Conservation (phyloP, 192 early-diverging fungal species). For the Gigaspora rosea region DNA sequence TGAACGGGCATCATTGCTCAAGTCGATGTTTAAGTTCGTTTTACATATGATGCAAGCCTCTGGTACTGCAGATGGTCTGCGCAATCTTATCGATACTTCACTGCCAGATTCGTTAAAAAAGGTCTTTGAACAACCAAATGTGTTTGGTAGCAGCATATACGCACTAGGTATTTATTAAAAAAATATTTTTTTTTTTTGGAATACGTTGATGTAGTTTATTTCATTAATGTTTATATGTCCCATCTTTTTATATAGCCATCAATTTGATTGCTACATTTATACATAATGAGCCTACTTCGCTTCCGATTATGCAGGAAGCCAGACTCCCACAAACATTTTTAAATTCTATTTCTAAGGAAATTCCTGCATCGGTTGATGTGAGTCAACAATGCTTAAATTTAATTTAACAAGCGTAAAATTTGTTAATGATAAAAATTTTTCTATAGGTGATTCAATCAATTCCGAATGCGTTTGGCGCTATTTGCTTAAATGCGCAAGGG, state of each 20-base stretch:
- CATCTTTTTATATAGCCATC: constrained; percentile 63
- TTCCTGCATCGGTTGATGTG: constrained; percentile 83
- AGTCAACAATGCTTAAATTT: constrained; percentile 34
- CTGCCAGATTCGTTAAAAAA: constrained; percentile 73
- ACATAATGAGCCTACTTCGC: constrained; percentile 96
- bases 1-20: constrained; percentile 74
- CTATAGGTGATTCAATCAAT: constrained; percentile 66
- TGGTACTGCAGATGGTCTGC: constrained; percentile 84
- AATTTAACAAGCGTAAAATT: not conserved
- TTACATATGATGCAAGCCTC: constrained; percentile 94
- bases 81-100: constrained; percentile 91
- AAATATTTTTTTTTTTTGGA: not conserved
- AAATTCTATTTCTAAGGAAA: constrained; percentile 60
- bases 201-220: not conserved
- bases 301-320: constrained; percentile 92
- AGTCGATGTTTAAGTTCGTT: constrained; percentile 89
- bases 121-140: constrained; percentile 72
- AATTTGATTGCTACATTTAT: constrained; percentile 95
- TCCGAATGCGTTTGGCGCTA: constrained; percentile 93
- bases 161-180: constrained; percentile 62
- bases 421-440: not conserved
- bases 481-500: constrained; percentile 88
- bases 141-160: constrained; percentile 83
- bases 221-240: not conserved
- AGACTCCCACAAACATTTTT: constrained; percentile 85